Percentiles rank a stretch among this genome's conserved stretches.
phyloP scores from a whole-genome alignment of 2,329 filamentous ascomycete genomes.

The Aspergillus brasiliensis region DNA sequence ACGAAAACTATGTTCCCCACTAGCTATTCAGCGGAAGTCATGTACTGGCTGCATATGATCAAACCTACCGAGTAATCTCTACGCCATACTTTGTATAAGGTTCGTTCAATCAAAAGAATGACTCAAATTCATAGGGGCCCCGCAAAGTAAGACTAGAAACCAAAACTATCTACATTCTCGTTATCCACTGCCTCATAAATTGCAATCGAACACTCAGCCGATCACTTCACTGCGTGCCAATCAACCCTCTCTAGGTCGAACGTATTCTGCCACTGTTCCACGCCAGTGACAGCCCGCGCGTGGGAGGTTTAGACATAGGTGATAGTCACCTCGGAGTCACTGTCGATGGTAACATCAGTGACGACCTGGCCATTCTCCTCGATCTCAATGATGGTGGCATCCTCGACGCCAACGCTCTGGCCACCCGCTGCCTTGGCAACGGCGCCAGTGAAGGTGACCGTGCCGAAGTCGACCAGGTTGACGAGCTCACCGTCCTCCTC shows the following conservation, averaged over 20 bases:
- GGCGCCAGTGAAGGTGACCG: constrained; percentile 50
- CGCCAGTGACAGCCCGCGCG: neutral
- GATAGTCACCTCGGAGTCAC: constrained; percentile 26
- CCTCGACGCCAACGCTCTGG: constrained; percentile 36
- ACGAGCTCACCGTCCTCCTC: constrained; percentile 41
- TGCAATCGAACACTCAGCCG: neutral
- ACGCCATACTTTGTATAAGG: too few relatives aligned
- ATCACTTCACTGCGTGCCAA: too few relatives aligned
- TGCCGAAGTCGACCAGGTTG: constrained; percentile 51
- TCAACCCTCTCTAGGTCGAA: too few relatives aligned
- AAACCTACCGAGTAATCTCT: too few relatives aligned
- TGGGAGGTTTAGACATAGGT: constrained; percentile 22
- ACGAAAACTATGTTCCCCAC: too few relatives aligned
- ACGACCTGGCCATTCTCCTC: constrained; percentile 42
- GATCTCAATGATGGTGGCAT: constrained; percentile 50
- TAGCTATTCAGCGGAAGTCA: too few relatives aligned
- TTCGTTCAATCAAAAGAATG: neutral
- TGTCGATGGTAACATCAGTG: constrained; percentile 32
- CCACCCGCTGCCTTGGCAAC: constrained; percentile 34
- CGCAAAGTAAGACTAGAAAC: neutral
- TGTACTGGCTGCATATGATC: too few relatives aligned
- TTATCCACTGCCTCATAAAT: neutral
- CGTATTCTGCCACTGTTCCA: too few relatives aligned
- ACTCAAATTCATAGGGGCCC: neutral
- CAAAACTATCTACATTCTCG: neutral